phyloP scores from a whole-genome alignment of 139 green algal genomes.

The Picochlorum sp. region DNA sequence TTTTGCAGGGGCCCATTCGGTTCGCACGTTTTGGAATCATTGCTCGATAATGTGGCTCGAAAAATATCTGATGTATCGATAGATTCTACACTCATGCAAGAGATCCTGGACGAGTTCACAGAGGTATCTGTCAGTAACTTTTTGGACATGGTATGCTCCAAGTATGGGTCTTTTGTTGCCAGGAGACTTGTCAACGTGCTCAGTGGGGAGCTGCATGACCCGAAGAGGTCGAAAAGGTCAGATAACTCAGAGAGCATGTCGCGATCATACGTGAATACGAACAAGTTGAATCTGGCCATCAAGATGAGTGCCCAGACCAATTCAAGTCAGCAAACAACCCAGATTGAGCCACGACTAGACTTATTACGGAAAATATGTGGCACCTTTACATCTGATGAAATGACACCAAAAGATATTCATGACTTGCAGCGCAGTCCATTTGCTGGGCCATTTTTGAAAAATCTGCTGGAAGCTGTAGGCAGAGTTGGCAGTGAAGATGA shows the following conservation, averaged over 20 bases:
- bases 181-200: conserved; percentile 49
- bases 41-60: conserved; percentile 18
- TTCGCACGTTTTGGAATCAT: conserved; percentile 53
- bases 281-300: neutral
- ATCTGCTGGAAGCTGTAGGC: conserved; percentile 30
- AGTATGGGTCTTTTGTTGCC: conserved; percentile 48
- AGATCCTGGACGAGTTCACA: neutral
- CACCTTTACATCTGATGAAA: conserved; percentile 26
- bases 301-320: neutral
- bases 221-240: neutral
- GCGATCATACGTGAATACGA: neutral
- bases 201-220: neutral
- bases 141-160: conserved; percentile 35
- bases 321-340: too few relatives aligned
- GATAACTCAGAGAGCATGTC: neutral
- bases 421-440: conserved; percentile 38
- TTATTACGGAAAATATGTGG: conserved; percentile 9
- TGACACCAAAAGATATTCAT: conserved; percentile 11
- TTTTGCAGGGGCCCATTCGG: conserved; percentile 53
- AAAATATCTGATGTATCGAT: neutral
- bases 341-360: neutral
- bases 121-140: conserved; percentile 10
- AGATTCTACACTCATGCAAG: neutral
- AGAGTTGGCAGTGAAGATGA: conserved; percentile 15
- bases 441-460: conserved; percentile 51